phyloP scores from a whole-genome alignment of 2,329 filamentous ascomycete genomes.

The Cercospora beticola region DNA sequence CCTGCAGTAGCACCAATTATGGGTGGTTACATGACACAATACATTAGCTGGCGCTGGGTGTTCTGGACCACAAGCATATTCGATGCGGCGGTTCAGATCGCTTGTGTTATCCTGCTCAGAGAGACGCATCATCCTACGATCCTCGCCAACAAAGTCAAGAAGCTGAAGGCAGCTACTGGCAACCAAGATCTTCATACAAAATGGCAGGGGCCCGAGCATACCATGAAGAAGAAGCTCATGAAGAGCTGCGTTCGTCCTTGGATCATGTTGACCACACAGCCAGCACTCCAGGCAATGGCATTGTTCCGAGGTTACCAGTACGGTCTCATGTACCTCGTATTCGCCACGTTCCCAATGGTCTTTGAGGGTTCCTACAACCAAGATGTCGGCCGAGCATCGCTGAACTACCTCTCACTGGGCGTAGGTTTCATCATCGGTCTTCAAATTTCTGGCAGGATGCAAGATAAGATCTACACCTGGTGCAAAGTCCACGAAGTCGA shows the following conservation, averaged over 20 bases:
- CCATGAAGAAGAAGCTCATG: constrained; percentile 28
- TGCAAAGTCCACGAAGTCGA: constrained; percentile 27
- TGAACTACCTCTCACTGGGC: constrained; percentile 32
- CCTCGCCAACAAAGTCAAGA: constrained; percentile 55
- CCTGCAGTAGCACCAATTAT: constrained; percentile 56
- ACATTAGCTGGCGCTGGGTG: constrained; percentile 73
- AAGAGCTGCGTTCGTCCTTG: constrained; percentile 30
- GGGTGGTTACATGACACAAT: constrained; percentile 62
- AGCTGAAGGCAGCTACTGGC: constrained; percentile 46
- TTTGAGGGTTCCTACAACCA: constrained; percentile 31
- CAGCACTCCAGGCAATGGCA: constrained; percentile 28
- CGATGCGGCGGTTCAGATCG: constrained; percentile 63
- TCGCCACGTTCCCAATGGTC: constrained; percentile 28
- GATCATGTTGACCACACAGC: constrained; percentile 32
- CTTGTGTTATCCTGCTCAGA: constrained; percentile 65
- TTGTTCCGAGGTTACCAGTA: constrained; percentile 31
- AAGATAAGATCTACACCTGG: constrained; percentile 27
- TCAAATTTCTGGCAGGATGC: constrained; percentile 28
- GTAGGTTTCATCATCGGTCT: constrained; percentile 55
- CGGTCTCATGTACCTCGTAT: constrained; percentile 32
- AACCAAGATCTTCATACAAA: constrained; percentile 29
- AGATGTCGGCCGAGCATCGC: constrained; percentile 23
- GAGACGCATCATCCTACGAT: constrained; percentile 67
- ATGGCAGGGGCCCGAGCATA: constrained; percentile 27
- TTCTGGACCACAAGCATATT: constrained; percentile 84